Percentiles rank a stretch among this genome's conserved stretches.
phyloP scores from a whole-genome alignment of 2,329 filamentous ascomycete genomes.

The Sordariomycetes sp. region DNA sequence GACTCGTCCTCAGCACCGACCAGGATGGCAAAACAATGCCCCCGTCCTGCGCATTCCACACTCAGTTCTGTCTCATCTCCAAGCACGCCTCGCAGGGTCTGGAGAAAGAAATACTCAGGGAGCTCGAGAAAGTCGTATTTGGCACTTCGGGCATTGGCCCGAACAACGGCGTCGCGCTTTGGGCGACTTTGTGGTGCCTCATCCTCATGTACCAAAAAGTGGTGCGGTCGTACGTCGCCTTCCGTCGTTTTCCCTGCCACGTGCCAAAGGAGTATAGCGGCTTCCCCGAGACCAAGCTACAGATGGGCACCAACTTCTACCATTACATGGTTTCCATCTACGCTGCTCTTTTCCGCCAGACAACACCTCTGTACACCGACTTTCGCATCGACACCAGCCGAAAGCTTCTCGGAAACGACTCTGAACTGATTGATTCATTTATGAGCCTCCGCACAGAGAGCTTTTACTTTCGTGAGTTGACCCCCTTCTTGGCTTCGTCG shows the following conservation, averaged over 20 bases:
- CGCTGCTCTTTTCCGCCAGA: slow-evolving; percentile 15
- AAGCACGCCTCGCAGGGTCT: slow-evolving; percentile 15
- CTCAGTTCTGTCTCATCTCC: slow-evolving; percentile 17
- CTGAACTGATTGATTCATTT: slow-evolving; percentile 13
- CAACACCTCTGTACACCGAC: slow-evolving; percentile 16
- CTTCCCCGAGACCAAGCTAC: slow-evolving; percentile 16
- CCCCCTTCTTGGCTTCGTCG: not conserved
- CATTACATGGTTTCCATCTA: slow-evolving; percentile 18
- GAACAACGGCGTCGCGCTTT: slow-evolving; percentile 14
- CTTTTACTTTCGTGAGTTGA: slow-evolving; percentile 16
- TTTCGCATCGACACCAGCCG: slow-evolving; percentile 12
- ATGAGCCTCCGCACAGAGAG: slow-evolving; percentile 17
- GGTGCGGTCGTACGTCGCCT: slow-evolving; percentile 16
- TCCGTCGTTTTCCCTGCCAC: slow-evolving; percentile 17
- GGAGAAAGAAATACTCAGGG: slow-evolving; percentile 14
- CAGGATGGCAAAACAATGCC: slow-evolving; percentile 12
- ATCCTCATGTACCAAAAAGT: slow-evolving; percentile 18
- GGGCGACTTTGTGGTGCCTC: slow-evolving; percentile 16
- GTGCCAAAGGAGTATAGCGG: slow-evolving; percentile 17
- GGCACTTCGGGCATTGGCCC: slow-evolving; percentile 12
- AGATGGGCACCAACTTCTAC: slow-evolving; percentile 17
- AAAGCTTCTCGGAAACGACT: slow-evolving; percentile 12
- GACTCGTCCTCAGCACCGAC: slow-evolving; percentile 14
- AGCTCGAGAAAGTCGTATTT: slow-evolving; percentile 16
- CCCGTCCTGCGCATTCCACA: slow-evolving; percentile 16